A percentile compares a stretch with the other conserved stretches of the same genome.
Evolutionary conservation across 805 yeast species (phyloP).

Genomic region (Jamesozyma piceae): DNA sequence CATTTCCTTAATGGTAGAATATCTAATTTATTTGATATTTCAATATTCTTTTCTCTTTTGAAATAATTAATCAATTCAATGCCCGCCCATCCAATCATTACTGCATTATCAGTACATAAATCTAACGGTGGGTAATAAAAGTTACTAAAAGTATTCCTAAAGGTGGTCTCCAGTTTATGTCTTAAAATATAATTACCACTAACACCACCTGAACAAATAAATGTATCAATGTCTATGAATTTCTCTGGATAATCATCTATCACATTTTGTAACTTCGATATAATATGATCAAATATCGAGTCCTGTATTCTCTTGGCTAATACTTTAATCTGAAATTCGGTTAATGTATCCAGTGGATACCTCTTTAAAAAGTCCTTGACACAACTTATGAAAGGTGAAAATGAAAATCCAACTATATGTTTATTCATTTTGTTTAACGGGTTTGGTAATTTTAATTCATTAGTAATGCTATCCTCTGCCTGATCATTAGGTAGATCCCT

Average conservation of each 20-base stretch:
- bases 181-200: slow-evolving; percentile 64
- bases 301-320: slow-evolving; percentile 54
- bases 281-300: slow-evolving; percentile 61
- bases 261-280: slow-evolving; percentile 46
- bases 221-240: slow-evolving; percentile 35
- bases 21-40: slow-evolving; percentile 38
- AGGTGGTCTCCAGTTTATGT: slow-evolving; percentile 34
- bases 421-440: slow-evolving; percentile 46
- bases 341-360: slow-evolving; percentile 13
- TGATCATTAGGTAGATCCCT: slow-evolving; percentile 38
- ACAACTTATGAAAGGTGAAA: slow-evolving; percentile 63
- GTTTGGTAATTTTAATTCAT: slow-evolving; percentile 32
- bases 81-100: slow-evolving; percentile 98
- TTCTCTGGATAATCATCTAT: slow-evolving; percentile 36
- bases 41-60: slow-evolving; percentile 32
- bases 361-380: slow-evolving; percentile 32
- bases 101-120: slow-evolving; percentile 88
- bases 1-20: slow-evolving; percentile 69
- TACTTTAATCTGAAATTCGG: slow-evolving; percentile 30
- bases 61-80: slow-evolving; percentile 51
- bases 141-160: slow-evolving; percentile 26
- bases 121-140: slow-evolving; percentile 60
- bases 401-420: slow-evolving; percentile 51
- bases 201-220: slow-evolving; percentile 92
- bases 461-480: not conserved